A percentile compares a stretch with the other conserved stretches of the same genome.
Evolutionary conservation across 2,329 filamentous ascomycete species (phyloP).

Genomic region (Xylaria sp.): DNA sequence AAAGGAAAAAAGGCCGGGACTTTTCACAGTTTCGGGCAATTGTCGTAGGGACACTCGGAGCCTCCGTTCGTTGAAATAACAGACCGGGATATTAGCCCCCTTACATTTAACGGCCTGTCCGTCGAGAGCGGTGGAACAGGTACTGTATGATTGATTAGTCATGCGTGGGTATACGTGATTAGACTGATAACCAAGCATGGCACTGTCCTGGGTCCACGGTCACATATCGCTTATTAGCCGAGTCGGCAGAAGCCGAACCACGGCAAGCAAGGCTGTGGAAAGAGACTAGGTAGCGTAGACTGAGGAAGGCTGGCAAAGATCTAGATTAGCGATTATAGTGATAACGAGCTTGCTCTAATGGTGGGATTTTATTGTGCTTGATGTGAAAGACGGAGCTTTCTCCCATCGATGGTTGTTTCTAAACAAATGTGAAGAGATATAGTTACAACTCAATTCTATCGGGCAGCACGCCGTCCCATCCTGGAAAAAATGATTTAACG

Average conservation of each 20-base stretch:
- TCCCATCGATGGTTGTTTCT: neutral
- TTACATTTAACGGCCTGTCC: neutral
- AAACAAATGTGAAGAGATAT: neutral
- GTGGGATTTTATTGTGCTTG: neutral
- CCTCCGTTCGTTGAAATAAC: too few species aligned
- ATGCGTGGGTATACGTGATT: neutral
- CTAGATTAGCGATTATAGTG: too few species aligned
- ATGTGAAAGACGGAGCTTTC: neutral
- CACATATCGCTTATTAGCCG: neutral
- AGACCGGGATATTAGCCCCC: neutral
- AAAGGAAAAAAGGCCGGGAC: neutral
- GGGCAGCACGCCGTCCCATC: neutral
- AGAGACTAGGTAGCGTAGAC: neutral
- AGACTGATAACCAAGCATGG: neutral
- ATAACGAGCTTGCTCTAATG: too few species aligned
- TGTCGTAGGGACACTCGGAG: neutral
- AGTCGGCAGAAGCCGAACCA: slow-evolving; percentile 9
- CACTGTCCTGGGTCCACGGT: neutral
- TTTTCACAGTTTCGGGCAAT: neutral
- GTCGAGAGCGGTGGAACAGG: neutral
- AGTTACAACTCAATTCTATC: neutral
- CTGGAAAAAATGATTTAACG: neutral
- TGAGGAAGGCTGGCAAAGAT: neutral
- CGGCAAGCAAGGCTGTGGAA: neutral
- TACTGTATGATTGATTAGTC: neutral